Evolutionary conservation across 768 basidiomycete species (phyloP).

Genomic region (Trametes cingulata): DNA sequence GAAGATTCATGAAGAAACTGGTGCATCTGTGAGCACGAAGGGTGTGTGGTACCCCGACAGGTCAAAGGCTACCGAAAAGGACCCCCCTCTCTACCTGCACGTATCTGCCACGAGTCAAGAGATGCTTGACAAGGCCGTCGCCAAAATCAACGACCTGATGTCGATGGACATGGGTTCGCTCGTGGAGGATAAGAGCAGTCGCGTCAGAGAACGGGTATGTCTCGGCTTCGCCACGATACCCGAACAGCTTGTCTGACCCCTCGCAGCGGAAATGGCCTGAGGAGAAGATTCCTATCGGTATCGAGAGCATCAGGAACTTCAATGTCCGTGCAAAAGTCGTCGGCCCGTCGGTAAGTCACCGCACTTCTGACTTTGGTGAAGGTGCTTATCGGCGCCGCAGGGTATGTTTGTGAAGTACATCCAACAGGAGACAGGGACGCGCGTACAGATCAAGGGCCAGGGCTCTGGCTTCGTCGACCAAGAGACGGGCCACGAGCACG

Average conservation of each 20-base stretch:
- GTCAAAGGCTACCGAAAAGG: slow-evolving; percentile 85
- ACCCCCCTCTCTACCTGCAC: slow-evolving; percentile 93
- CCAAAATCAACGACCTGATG: slow-evolving; percentile 73
- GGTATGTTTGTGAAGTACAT: slow-evolving; percentile 99
- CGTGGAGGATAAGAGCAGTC: slow-evolving; percentile 76
- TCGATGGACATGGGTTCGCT: slow-evolving; percentile 75
- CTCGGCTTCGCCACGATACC: background rate
- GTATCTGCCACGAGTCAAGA: slow-evolving; percentile 77
- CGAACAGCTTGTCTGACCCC: slow-evolving; percentile 11
- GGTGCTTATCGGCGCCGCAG: slow-evolving; percentile 37
- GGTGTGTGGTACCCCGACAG: slow-evolving; percentile 97
- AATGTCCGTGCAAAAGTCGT: slow-evolving; percentile 98
- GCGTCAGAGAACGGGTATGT: slow-evolving; percentile 62
- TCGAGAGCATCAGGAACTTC: slow-evolving; percentile 94
- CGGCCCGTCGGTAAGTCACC: slow-evolving; percentile 70
- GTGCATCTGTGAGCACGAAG: slow-evolving; percentile 89
- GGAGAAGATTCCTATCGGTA: slow-evolving; percentile 85
- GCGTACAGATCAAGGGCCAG: slow-evolving; percentile 95
- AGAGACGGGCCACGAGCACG: slow-evolving; percentile 84
- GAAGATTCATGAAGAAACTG: slow-evolving; percentile 90
- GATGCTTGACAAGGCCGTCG: slow-evolving; percentile 63
- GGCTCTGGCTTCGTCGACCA: slow-evolving; percentile 95
- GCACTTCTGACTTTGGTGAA: background rate
- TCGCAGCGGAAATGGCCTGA: slow-evolving; percentile 94
- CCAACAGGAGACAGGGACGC: slow-evolving; percentile 91